Conservation (phyloP, 106 monocot species). For the Triglochin maritima region DNA sequence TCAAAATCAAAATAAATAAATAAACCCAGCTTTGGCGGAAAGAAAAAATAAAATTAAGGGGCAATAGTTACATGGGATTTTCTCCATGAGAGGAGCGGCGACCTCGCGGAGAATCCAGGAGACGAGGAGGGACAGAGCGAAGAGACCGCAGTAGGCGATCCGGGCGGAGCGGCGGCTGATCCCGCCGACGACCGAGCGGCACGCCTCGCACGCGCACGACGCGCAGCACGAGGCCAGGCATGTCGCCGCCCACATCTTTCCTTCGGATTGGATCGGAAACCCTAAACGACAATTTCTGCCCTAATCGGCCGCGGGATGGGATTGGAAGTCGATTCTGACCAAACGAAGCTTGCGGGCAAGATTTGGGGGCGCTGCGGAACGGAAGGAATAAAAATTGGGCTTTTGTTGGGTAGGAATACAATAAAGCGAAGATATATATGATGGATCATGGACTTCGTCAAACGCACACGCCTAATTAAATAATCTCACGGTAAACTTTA, state of each 20-base stretch:
- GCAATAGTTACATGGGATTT: constrained; percentile 53
- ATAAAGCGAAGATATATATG: too few relatives aligned
- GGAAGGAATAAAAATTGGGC: too few relatives aligned
- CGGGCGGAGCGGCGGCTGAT: constrained; percentile 95
- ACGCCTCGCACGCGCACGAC: constrained; percentile 96
- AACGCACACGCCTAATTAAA: too few relatives aligned
- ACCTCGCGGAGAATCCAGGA: constrained; percentile 93
- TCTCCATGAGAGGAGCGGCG: constrained; percentile 90
- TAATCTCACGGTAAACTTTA: too few relatives aligned
- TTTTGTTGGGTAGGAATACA: too few relatives aligned
- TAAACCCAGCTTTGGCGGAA: neutral
- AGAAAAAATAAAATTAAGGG: neutral
- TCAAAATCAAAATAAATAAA: neutral
- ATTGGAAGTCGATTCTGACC: too few relatives aligned
- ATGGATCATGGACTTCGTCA: too few relatives aligned
- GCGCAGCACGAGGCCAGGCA: constrained; percentile 99
- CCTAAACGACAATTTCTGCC: too few relatives aligned
- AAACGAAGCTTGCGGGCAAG: too few relatives aligned
- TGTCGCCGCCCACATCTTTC: constrained; percentile 90
- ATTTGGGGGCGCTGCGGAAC: too few relatives aligned
- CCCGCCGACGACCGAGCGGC: constrained; percentile 79
- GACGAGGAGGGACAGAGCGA: constrained; percentile 90
- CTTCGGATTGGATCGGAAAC: neutral
- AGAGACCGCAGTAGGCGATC: constrained; percentile 97
- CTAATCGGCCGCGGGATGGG: too few relatives aligned